Evolutionary conservation across 2,329 filamentous ascomycete species (phyloP).

Genomic region (Hypocreales sp.): DNA sequence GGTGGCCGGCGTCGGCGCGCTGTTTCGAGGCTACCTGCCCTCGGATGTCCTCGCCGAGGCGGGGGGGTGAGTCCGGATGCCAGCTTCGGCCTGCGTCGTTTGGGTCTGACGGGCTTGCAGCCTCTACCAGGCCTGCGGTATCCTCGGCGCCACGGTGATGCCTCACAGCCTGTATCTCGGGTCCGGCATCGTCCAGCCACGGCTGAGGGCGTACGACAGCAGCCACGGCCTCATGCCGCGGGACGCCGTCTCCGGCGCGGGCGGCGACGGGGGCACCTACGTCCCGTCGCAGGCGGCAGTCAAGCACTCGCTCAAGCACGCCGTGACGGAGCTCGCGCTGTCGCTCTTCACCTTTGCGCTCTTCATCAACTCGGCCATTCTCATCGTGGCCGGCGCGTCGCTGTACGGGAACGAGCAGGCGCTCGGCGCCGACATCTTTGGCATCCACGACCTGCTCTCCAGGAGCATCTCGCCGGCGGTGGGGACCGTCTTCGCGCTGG

Average conservation of each 20-base stretch:
- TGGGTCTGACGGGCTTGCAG: too few species aligned
- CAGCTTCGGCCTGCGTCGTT: too few species aligned
- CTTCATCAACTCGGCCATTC: slow-evolving; percentile 70
- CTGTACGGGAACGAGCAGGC: slow-evolving; percentile 50
- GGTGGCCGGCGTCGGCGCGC: slow-evolving; percentile 36
- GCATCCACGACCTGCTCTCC: slow-evolving; percentile 61
- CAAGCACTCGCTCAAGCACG: slow-evolving; percentile 56
- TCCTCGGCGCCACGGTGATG: slow-evolving; percentile 64
- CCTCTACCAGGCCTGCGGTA: slow-evolving; percentile 58
- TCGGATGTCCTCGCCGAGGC: slow-evolving; percentile 41
- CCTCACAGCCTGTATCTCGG: slow-evolving; percentile 54
- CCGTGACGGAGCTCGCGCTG: slow-evolving; percentile 52
- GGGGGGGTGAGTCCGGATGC: slow-evolving; percentile 27
- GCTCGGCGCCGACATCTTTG: slow-evolving; percentile 61
- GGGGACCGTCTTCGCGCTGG: slow-evolving; percentile 71
- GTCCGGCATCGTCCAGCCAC: slow-evolving; percentile 52
- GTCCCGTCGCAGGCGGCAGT: slow-evolving; percentile 60
- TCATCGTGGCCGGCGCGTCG: slow-evolving; percentile 67
- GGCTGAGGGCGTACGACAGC: slow-evolving; percentile 47
- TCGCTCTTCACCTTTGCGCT: slow-evolving; percentile 72
- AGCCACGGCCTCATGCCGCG: slow-evolving; percentile 35
- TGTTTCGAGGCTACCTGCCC: slow-evolving; percentile 51
- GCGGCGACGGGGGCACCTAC: slow-evolving; percentile 38
- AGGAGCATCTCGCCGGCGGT: slow-evolving; percentile 55
- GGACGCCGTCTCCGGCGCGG: slow-evolving; percentile 11